Percentiles rank a stretch among this genome's conserved stretches.
These are phyloP conservation scores for Vitis hybrid DNA, from an alignment of 177 flowering plant species.

Conservation along the genomic window DNA sequence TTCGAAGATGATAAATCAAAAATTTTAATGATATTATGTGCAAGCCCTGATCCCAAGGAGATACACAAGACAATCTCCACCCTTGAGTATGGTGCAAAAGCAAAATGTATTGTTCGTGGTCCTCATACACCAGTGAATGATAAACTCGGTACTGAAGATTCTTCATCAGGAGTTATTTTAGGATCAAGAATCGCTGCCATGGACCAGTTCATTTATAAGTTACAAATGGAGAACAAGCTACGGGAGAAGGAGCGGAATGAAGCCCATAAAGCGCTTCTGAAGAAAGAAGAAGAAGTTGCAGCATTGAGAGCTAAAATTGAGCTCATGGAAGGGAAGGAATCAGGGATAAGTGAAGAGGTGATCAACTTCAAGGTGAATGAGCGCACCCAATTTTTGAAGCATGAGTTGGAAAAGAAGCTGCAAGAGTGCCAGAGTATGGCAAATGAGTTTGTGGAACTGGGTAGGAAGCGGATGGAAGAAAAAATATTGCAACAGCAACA, in stretches of 20 bases:
- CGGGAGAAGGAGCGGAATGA: constrained; percentile 76
- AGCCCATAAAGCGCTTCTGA: constrained; percentile 64
- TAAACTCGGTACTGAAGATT: constrained; percentile 54
- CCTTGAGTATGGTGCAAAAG: constrained; percentile 98
- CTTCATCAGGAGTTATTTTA: constrained; percentile 55
- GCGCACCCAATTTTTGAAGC: constrained; percentile 47
- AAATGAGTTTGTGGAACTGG: constrained; percentile 68
- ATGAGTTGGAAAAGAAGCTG: constrained; percentile 67
- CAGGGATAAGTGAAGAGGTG: constrained; percentile 55
- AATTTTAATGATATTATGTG: constrained; percentile 90
- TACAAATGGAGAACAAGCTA: constrained; percentile 83
- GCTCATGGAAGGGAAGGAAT: constrained; percentile 35
- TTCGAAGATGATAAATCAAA: constrained; percentile 95
- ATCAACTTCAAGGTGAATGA: constrained; percentile 77
- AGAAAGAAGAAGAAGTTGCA: constrained; percentile 82
- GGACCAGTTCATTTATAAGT: constrained; percentile 85
- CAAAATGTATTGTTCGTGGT: constrained; percentile 91
- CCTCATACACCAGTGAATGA: constrained; percentile 79
- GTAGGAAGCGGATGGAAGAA: constrained; percentile 86
- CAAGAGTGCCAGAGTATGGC: constrained; percentile 75
- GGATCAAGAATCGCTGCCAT: constrained; percentile 89
- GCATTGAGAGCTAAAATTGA: constrained; percentile 55
- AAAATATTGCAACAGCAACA: constrained; percentile 73
- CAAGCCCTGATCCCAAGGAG: constrained; percentile 97
- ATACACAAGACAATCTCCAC: constrained; percentile 88